Evolutionary conservation across 192 early-diverging fungal genomes (phyloP), one percentile per base, ranked within the genome.

Genomic region (Coemansia aciculifera): DNA sequence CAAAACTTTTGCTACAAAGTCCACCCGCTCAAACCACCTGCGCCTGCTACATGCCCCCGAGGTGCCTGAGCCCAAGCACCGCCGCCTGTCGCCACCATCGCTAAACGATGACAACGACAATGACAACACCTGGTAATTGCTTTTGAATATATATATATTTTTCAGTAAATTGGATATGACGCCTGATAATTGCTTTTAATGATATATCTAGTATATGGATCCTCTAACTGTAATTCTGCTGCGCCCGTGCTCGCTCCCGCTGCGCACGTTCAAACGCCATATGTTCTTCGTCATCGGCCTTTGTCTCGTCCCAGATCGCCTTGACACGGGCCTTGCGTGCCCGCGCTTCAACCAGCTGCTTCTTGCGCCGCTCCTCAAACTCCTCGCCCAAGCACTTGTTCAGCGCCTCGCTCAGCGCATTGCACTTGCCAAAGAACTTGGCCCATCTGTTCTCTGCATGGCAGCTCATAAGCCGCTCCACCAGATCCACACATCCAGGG

Each of bases 391-490:
- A 66, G 54, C 79, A 81, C 62, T 44, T 57, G 74, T 81, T 81
- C 42, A 81, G 79, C 19, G 79, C 79, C 56, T 81, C 79, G 74
- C 79, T 81, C 60, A 81, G 61, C 13, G 79, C 79, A 38, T 81
- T 81, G 79, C 79, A 81, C 56, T 81, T 81, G 61, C 79, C 79
- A 66, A 81, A 61, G 43, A 77, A 81, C 68, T 77, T 81, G 37
- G 74, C 79, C 74, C 74, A 81, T 24, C 49, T 65, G 59, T 77
- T 59, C n/a, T 81, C 79, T 12, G 56, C 62, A 21, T 81, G 79
- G 71, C 79, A 81, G 59, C 67, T 68, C 71, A 71, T 71, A 17
- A 81, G 74, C 61, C 59, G 63, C 60, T 76, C 69, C 1, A 48
- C 79, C 13, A 81, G 71, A 46, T 81, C 79, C 46, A 81, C 42